Conservation (phyloP, 1,284 basidiomycete genomes). For the Moesziomyces parantarcticus region DNA sequence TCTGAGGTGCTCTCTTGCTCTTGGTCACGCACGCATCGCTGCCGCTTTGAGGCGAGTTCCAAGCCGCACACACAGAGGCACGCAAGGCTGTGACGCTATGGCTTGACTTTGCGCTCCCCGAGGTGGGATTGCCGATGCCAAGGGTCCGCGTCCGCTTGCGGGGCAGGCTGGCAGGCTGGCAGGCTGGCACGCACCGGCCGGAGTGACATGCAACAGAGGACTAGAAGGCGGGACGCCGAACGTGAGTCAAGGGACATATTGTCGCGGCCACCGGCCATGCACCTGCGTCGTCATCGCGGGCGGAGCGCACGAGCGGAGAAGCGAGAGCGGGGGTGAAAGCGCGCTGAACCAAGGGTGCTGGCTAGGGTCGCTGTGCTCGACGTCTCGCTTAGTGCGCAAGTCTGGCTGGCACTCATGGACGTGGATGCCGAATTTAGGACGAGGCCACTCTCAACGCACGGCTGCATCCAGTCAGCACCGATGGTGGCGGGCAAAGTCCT, state of each 20-base stretch:
- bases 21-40: no score
- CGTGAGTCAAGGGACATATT: background rate
- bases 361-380: background rate
- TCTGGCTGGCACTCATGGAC: background rate
- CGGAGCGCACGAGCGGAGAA: no score
- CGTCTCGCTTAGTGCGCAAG: background rate
- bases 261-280: background rate
- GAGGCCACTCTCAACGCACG: background rate
- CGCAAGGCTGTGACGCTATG: conserved; percentile 6
- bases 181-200: no score
- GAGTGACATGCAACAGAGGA: no score
- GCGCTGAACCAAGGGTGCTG: background rate
- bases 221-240: background rate
- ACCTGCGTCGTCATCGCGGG: background rate
- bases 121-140: conserved; percentile 1
- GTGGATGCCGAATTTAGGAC: background rate
- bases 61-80: no score
- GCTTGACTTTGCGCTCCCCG: background rate
- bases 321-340: background rate
- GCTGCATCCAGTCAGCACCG: background rate
- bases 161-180: no score
- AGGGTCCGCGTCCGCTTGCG: conserved; percentile 4
- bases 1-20: no score
- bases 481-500: background rate
- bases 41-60: no score